Base-by-base conservation (phyloP, 129 eudicot species). In the Deinandra increscens region DNA sequence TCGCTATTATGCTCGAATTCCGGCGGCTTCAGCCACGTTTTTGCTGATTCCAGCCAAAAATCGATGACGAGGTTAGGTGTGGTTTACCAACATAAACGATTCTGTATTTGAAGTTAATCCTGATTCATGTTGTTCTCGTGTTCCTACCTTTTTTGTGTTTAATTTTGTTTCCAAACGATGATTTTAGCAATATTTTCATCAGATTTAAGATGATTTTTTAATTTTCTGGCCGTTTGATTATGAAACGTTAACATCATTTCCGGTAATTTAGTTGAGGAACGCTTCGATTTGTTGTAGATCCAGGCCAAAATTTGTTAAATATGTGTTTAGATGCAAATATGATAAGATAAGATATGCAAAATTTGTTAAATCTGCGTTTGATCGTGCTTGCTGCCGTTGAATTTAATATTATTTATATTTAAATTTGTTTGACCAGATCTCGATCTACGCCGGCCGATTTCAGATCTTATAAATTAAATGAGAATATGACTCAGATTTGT, bases 381-480 rank as follows among this genome's bases (percentile, higher is more conserved):
- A 26, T 26, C 31, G 31, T 26, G 31, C 31, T n/a, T 26, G 31
- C 31, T 3, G 31, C 31, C 31, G 31, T 23, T 49, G 42, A 39
- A 37, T 55, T 65, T 36, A 37, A 45, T 69, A 70, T 76, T 60
- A 37, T 76, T 49, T n/a, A n/a, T n/a, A n/a, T n/a, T n/a, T 34
- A 17, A 37, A 7, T 43, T 64, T 23, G 33, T 80, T 77, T 80
- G 85, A 82, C 91, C 75, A 62, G 85, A 80, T 85, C 83, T 56
- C 71, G 74, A 45, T 80, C 69, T 17, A 62, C 42, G n/a, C 34
- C 46, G 11, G 63, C 45, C 39, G 51, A 69, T 69, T 63, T 54
- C 74, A 62, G 80, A 74, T 75, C 43, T 44, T 66, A 61, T 46
- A 63, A 54, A 29, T 12, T 64, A 60, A 62, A 36, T 36, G 51